Base-by-base conservation (phyloP, 768 basidiomycete genomes). In the Vishniacozyma victoriae region DNA sequence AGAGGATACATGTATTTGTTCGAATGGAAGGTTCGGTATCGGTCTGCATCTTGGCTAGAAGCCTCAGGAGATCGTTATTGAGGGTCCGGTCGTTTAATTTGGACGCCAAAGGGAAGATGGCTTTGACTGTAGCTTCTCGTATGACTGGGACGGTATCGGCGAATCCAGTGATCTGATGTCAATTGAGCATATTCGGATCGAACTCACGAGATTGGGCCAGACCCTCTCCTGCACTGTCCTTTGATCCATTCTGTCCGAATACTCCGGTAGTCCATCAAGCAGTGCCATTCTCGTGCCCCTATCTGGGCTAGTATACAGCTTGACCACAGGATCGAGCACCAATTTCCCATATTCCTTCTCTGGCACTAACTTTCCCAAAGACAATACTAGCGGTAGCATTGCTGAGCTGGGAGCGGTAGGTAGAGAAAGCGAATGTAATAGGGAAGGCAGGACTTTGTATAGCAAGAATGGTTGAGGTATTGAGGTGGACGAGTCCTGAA, bases 1-100 rank as follows among this genome's bases (percentile, higher is more conserved):
- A 82, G 3, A 97, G 80, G 57, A 99, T 96, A 63, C 90, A 93
- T 0, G 95, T 95, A 62, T 97, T 97, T 14, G 95, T 97, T 38
- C 95, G 80, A 59, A 97, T 96, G 4, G 91, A 92, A 3, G 92
- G 81, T 72, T 99, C 95, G 1, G 84, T 77, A 64, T 97, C 95
- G 26, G 78, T 82, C 74, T 99, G 95, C 74, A 87, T 84, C 63
- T 87, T 88, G 2, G 93, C 93, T 19, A 99, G 79, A 53, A 87
- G 79, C 2, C 93, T 84, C 11, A 99, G 80, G 16, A 99, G 81
- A 52, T 99, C 95, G 60, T 97, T 99, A 73, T 99, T 99, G 29
- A 97, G 77, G 31, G 96, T 80, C 2, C 93, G 84, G 56, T 95
- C 91, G 41, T 76, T 85, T 42, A 99, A 77, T 90, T 95, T 53